Percentiles rank a stretch among this genome's conserved stretches.
Evolutionary conservation across 495 filamentous ascomycete species (phyloP).

Genomic region (Evernia prunastri): DNA sequence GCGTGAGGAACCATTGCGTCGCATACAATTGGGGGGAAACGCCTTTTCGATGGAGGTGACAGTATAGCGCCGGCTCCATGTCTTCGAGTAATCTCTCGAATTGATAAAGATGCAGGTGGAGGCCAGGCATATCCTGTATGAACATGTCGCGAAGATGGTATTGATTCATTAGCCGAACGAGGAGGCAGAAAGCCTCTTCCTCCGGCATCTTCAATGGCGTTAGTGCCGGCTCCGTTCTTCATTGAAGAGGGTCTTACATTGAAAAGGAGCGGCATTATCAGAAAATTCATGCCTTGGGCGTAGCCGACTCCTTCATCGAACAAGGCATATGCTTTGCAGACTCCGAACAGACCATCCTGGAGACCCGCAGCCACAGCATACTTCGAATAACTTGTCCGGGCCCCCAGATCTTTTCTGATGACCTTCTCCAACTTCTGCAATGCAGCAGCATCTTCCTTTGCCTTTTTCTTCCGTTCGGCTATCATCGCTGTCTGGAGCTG

Average conservation of each 20-base stretch:
- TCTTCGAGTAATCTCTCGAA: slow-evolving; percentile 95
- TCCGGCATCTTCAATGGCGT: slow-evolving; percentile 70
- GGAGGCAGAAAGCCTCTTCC: slow-evolving; percentile 89
- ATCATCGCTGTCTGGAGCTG: slow-evolving; percentile 60
- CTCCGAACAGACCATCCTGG: slow-evolving; percentile 88
- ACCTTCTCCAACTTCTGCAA: slow-evolving; percentile 81
- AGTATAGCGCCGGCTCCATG: slow-evolving; percentile 87
- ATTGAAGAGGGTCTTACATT: slow-evolving; percentile 54
- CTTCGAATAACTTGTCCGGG: slow-evolving; percentile 92
- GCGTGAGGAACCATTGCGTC: slow-evolving; percentile 96
- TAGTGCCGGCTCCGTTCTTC: background rate
- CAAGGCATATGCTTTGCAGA: slow-evolving; percentile 96
- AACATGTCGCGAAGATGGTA: slow-evolving; percentile 92
- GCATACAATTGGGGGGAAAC: slow-evolving; percentile 92
- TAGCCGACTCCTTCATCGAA: slow-evolving; percentile 94
- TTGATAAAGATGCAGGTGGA: slow-evolving; percentile 89
- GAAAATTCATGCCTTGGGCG: slow-evolving; percentile 98
- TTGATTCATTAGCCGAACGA: slow-evolving; percentile 93
- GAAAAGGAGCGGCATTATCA: slow-evolving; percentile 94
- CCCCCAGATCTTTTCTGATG: slow-evolving; percentile 84
- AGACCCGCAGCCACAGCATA: slow-evolving; percentile 80
- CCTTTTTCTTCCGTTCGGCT: slow-evolving; percentile 64
- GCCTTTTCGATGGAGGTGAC: slow-evolving; percentile 81
- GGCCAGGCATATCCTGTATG: slow-evolving; percentile 89
- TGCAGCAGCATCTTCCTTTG: slow-evolving; percentile 64